Conservation (phyloP, 192 early-diverging fungal species). For the Linnemannia schmuckeri region DNA sequence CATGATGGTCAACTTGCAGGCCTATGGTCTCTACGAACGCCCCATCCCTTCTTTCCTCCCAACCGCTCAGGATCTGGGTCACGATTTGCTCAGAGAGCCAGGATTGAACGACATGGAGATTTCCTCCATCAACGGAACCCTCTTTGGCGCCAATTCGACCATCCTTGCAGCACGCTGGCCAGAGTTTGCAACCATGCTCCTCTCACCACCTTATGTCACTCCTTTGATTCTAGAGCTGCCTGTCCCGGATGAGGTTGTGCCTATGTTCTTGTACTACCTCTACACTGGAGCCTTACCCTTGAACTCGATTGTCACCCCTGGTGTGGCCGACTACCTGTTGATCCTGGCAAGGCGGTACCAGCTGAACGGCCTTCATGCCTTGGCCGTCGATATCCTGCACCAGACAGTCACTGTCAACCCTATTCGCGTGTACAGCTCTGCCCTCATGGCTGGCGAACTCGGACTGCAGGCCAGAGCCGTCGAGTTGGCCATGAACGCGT, state of each 20-base stretch:
- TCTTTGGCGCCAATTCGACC: slow-evolving; percentile 53
- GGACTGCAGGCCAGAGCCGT: slow-evolving; percentile 53
- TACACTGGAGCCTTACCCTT: slow-evolving; percentile 42
- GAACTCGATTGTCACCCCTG: slow-evolving; percentile 14
- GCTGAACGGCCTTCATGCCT: slow-evolving; percentile 46
- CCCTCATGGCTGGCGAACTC: slow-evolving; percentile 46
- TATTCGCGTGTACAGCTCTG: slow-evolving; percentile 35
- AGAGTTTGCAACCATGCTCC: slow-evolving; percentile 34
- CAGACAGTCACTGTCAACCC: slow-evolving; percentile 30
- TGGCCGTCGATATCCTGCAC: slow-evolving; percentile 37
- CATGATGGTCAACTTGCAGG: slow-evolving; percentile 47
- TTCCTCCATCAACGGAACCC: slow-evolving; percentile 25
- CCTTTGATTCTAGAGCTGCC: slow-evolving; percentile 42
- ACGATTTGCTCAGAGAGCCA: slow-evolving; percentile 27
- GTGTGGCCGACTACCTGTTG: slow-evolving; percentile 40
- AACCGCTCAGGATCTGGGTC: slow-evolving; percentile 42
- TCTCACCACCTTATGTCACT: slow-evolving; percentile 50
- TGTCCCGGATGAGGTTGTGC: slow-evolving; percentile 45
- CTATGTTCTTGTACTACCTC: slow-evolving; percentile 46
- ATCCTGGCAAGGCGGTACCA: slow-evolving; percentile 44
- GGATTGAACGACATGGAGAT: slow-evolving; percentile 47
- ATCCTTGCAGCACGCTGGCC: slow-evolving; percentile 48
- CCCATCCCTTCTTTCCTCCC: slow-evolving; percentile 35
- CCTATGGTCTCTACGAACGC: slow-evolving; percentile 51
- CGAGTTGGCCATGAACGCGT: slow-evolving; percentile 31